Conservation (phyloP, 441 rosid species). For the Pelargonium citronellum region DNA sequence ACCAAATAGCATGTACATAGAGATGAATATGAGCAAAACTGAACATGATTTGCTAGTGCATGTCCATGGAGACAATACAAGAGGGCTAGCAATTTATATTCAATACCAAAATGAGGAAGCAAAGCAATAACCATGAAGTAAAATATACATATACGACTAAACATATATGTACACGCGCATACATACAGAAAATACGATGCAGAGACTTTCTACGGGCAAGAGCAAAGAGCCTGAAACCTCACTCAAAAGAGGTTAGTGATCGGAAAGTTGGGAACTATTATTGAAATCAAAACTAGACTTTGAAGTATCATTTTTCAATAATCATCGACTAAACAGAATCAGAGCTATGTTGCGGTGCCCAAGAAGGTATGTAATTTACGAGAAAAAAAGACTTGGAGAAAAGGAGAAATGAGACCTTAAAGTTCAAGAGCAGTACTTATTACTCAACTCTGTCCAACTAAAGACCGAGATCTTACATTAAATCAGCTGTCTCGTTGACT, state of each 20-base stretch:
- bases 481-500: slow-evolving; percentile 19
- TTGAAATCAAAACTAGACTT: slow-evolving; percentile 16
- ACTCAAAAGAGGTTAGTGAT: not conserved
- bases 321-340: slow-evolving; percentile 17
- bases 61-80: too few relatives aligned
- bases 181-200: not conserved
- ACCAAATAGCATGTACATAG: too few relatives aligned
- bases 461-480: slow-evolving; percentile 16
- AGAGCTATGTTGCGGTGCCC: slow-evolving; percentile 10
- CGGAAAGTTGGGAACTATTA: slow-evolving; percentile 14
- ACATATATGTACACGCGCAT: too few relatives aligned
- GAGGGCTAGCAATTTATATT: too few relatives aligned
- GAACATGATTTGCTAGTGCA: too few relatives aligned
- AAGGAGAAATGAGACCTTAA: slow-evolving; percentile 18
- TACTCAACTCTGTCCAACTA: slow-evolving; percentile 25
- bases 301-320: slow-evolving; percentile 15
- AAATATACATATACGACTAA: too few relatives aligned
- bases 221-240: not conserved
- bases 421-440: slow-evolving; percentile 21
- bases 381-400: slow-evolving; percentile 6
- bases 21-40: too few relatives aligned
- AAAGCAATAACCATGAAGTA: too few relatives aligned
- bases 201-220: not conserved
- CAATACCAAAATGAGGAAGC: too few relatives aligned
- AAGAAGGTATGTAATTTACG: not conserved